Percentiles rank a stretch among this genome's conserved stretches.
Evolutionary conservation across 805 yeast species (phyloP).

Genomic region (Cyberlindnera euphorbiiphila): DNA sequence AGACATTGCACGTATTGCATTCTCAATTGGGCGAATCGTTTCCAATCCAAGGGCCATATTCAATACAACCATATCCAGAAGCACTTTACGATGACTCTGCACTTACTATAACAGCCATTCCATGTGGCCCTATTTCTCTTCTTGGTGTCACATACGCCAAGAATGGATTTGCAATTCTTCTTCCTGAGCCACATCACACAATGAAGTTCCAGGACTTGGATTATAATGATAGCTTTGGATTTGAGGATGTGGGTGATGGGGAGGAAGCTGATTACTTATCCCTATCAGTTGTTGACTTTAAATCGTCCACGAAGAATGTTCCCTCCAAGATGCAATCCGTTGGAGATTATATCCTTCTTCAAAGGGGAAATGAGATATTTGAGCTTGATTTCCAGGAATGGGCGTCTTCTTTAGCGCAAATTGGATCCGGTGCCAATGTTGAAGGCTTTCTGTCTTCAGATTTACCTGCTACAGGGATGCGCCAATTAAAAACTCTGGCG

Average conservation of each 20-base stretch:
- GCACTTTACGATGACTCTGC: constrained; percentile 46
- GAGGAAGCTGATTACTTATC: not conserved
- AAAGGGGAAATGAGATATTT: constrained; percentile 11
- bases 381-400: constrained; percentile 7
- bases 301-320: constrained; percentile 4
- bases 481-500: constrained; percentile 3
- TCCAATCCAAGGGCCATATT: constrained; percentile 50
- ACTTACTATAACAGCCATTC: constrained; percentile 29
- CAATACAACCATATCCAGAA: constrained; percentile 52
- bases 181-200: constrained; percentile 30
- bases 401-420: not conserved
- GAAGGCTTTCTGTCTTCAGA: not conserved
- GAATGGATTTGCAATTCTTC: constrained; percentile 29
- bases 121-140: constrained; percentile 28
- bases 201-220: constrained; percentile 33
- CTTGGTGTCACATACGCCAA: constrained; percentile 26
- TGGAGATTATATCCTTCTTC: constrained; percentile 2
- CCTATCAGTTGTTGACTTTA: constrained; percentile 11
- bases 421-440: not conserved
- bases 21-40: constrained; percentile 16
- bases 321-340: constrained; percentile 1
- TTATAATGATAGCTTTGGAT: constrained; percentile 23
- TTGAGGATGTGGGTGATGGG: constrained; percentile 3
- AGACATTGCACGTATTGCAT: constrained; percentile 22
- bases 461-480: not conserved